phyloP scores from a whole-genome alignment of 2,329 filamentous ascomycete species.

The Drechslerella dactyloides region DNA sequence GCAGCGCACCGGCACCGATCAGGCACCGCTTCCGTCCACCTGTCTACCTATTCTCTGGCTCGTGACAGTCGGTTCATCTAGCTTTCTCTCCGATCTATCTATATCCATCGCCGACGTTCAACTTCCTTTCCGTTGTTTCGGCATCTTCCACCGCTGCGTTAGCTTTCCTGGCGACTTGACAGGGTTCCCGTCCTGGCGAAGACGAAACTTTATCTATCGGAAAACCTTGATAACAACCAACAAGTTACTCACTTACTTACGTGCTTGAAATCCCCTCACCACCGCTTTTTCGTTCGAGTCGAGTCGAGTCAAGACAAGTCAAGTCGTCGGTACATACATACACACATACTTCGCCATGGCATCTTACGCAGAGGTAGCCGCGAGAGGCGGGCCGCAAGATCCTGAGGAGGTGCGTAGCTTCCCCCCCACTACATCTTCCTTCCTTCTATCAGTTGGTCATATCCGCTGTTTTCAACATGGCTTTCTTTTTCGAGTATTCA shows the following conservation, averaged over 20 bases:
- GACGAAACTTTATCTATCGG: no score
- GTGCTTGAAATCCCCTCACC: not conserved
- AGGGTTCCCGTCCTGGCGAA: no score
- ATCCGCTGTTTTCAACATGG: not conserved
- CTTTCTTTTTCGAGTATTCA: no score
- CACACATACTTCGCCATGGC: not conserved
- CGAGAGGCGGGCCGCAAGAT: slow-evolving; percentile 43
- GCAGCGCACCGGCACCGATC: slow-evolving; percentile 8
- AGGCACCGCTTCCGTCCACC: not conserved
- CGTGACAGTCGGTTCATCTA: not conserved
- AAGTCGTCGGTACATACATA: no score
- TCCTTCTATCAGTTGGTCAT: not conserved
- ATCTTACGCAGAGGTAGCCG: slow-evolving; percentile 40
- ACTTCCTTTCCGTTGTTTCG: no score
- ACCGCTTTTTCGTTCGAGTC: not conserved
- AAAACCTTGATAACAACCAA: not conserved
- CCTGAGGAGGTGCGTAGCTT: slow-evolving; percentile 40
- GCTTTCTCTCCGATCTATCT: slow-evolving; percentile 7
- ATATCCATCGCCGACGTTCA: slow-evolving; percentile 22
- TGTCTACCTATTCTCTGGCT: not conserved
- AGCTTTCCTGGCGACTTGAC: no score
- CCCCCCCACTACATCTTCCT: not conserved
- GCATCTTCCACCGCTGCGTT: no score
- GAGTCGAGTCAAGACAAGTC: no score
- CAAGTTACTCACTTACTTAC: no score